Conservation (phyloP, 2,329 filamentous ascomycete species). For the Curvularia sp. region DNA sequence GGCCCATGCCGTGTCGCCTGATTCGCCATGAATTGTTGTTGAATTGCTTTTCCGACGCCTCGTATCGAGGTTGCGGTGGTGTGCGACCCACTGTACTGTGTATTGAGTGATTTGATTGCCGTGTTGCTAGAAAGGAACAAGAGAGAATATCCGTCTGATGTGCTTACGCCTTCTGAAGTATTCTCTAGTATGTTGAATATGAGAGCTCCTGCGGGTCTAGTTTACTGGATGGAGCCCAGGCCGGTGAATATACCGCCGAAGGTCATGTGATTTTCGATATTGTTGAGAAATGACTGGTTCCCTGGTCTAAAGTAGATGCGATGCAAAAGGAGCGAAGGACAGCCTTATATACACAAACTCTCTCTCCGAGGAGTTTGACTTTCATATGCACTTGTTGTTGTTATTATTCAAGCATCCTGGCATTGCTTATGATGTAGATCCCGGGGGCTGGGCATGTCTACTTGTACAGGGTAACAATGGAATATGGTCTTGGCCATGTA, state of each 20-base stretch:
- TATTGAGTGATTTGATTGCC: neutral
- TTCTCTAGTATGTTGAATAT: neutral
- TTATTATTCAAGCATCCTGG: neutral
- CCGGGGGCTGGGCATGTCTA: neutral
- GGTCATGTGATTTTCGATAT: neutral
- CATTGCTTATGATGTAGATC: neutral
- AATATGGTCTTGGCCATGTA: neutral
- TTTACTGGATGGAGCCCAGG: neutral
- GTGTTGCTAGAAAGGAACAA: neutral
- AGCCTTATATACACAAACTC: neutral
- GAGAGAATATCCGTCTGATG: neutral
- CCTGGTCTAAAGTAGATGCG: neutral
- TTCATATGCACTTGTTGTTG: neutral
- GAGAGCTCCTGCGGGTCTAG: neutral
- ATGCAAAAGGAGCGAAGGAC: neutral
- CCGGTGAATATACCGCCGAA: neutral
- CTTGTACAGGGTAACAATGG: neutral
- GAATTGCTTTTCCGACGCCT: neutral
- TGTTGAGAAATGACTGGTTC: neutral
- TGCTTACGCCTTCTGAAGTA: neutral
- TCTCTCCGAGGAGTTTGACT: neutral
- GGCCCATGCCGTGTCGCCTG: neutral
- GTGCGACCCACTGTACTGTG: neutral
- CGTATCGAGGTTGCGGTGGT: neutral
- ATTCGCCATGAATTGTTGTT: neutral